Base-by-base conservation (phyloP, 129 eudicot genomes). In the Escallonia herrerae region DNA sequence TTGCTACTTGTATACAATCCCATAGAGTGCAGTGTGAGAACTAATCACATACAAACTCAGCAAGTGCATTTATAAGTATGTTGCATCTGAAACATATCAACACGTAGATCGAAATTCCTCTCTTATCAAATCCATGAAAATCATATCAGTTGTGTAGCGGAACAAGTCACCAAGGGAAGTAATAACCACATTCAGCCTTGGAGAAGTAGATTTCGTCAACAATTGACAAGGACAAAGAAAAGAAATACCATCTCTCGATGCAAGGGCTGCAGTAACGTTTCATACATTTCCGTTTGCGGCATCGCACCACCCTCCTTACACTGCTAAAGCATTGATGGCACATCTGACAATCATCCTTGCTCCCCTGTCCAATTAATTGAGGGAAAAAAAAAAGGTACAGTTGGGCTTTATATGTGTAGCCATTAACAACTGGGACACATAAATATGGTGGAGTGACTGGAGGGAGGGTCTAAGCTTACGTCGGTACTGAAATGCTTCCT, bases 291-390 rank as follows among this genome's bases (percentile, higher is more conserved):
- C 48, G 56, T 12, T 22, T 22, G 33, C 59, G 14, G 60, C 77
- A 72, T 43, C 70, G 59, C 4, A 72, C 71, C 38, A 72, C 77
- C 11, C 15, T 62, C 69, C 62, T 62, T 62, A 52, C 67, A 54
- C 63, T 71, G 44, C 0, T 22, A 55, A 50, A 43, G 40, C 76
- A 71, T 43, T 71, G 76, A 53, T 71, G 76, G 66, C 76, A 71
- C 76, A 71, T 71, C 62, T 42, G 60, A 63, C 66, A 62, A 41
- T 15, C 41, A 62, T 62, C 68, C 1, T 71, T 54, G 15, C 62
- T 53, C 5, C 43, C 76, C 68, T 71, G 63, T n/a, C 52, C n/a
- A 63, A 8, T 52, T 3, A 15, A 60, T 7, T 53, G 33, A 11
- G 8, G 44, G n/a, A n/a, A n/a, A 3, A 38, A 54, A 22, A 43